Conservation (phyloP, 805 yeast species). For the Nakazawaea ishiwadae region DNA sequence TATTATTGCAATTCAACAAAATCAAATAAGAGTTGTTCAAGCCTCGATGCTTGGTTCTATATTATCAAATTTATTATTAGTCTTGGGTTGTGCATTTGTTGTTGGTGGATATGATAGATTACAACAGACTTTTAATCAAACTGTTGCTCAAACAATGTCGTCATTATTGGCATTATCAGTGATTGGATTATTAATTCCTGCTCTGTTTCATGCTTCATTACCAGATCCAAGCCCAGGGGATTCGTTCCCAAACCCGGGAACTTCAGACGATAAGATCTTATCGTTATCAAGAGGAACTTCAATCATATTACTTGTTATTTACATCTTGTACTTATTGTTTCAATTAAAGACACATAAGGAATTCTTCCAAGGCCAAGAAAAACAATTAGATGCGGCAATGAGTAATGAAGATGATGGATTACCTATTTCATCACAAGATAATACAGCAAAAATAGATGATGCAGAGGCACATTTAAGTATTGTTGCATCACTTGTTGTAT, state of each 20-base stretch:
- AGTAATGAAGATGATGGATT: constrained; percentile 3
- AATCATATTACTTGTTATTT: constrained; percentile 68
- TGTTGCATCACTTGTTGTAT: constrained; percentile 45
- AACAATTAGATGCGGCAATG: constrained; percentile 18
- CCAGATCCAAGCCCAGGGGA: constrained; percentile 37
- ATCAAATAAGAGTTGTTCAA: constrained; percentile 91
- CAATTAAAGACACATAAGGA: constrained; percentile 83
- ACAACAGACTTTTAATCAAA: constrained; percentile 87
- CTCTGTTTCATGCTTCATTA: constrained; percentile 87
- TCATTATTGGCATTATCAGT: constrained; percentile 89
- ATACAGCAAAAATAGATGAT: constrained; percentile 21
- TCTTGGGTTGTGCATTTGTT: constrained; percentile 91
- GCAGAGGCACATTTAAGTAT: constrained; percentile 44
- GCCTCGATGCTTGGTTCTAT: constrained; percentile 97
- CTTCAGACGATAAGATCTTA: constrained; percentile 42
- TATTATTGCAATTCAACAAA: constrained; percentile 77
- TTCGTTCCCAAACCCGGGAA: constrained; percentile 33
- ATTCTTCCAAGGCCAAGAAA: constrained; percentile 52
- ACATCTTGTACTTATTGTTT: constrained; percentile 75
- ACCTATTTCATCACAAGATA: not conserved
- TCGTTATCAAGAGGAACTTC: constrained; percentile 84
- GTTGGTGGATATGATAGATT: constrained; percentile 87
- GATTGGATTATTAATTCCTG: constrained; percentile 86
- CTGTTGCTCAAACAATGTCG: constrained; percentile 97
- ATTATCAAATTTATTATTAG: constrained; percentile 80